Evolutionary conservation across 768 basidiomycete genomes (phyloP).

Genomic region (Hysterangium stoloniferum): DNA sequence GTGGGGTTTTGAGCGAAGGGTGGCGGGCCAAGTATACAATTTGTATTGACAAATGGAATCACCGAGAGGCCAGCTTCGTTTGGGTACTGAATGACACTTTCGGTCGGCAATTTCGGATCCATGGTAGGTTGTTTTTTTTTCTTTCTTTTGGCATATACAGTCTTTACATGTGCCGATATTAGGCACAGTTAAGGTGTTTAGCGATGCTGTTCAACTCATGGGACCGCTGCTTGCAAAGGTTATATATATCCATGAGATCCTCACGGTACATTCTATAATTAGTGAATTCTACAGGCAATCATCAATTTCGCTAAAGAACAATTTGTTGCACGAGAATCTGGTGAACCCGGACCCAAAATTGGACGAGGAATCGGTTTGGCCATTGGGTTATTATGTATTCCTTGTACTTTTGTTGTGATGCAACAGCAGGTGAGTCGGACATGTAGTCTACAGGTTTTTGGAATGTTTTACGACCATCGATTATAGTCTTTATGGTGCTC

Average conservation of each 20-base stretch:
- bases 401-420: conserved; percentile 44
- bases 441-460: conserved; percentile 19
- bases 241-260: not conserved
- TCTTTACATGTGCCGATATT: no score
- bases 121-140: conserved; percentile 49
- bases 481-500: conserved; percentile 66
- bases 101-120: conserved; percentile 52
- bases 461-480: conserved; percentile 7
- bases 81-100: conserved; percentile 58
- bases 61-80: conserved; percentile 42
- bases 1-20: conserved; percentile 15
- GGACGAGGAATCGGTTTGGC: conserved; percentile 55
- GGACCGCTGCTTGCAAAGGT: conserved; percentile 56
- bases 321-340: conserved; percentile 30
- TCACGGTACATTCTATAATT: not conserved
- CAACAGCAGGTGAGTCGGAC: conserved; percentile 48
- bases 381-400: conserved; percentile 42
- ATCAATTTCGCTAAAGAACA: conserved; percentile 52
- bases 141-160: no score
- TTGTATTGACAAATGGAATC: conserved; percentile 30
- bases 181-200: conserved; percentile 36
- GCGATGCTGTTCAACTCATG: conserved; percentile 55
- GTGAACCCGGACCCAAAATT: conserved; percentile 29
- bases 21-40: conserved; percentile 12
- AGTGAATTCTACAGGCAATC: conserved; percentile 34